Percentiles rank a stretch among this genome's conserved stretches.
Evolutionary conservation across 768 basidiomycete species (phyloP).

Genomic region (Mrakia hoshinonis): DNA sequence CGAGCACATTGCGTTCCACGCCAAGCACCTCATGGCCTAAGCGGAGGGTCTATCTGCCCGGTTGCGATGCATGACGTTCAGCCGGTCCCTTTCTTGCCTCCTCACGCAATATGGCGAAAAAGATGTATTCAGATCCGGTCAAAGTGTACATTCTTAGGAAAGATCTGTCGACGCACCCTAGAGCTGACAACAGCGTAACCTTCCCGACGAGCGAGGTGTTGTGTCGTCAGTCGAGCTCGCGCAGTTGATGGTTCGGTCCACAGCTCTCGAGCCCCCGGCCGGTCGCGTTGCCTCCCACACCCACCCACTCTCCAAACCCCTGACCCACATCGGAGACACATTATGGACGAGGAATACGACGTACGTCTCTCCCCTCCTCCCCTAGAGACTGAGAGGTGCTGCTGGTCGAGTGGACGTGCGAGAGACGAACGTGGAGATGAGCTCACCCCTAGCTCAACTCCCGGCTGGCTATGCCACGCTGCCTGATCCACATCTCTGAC

Average conservation of each 20-base stretch:
- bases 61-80: background rate
- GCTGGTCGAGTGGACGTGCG: background rate
- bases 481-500: background rate
- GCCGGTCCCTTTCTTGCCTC: background rate
- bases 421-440: constrained; percentile 6
- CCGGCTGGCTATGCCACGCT: background rate
- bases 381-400: background rate
- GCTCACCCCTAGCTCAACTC: constrained; percentile 48
- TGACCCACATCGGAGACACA: background rate
- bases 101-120: too few relatives aligned
- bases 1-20: constrained; percentile 66
- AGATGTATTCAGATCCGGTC: too few relatives aligned
- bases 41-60: background rate
- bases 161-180: too few relatives aligned
- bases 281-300: background rate
- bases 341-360: constrained; percentile 98
- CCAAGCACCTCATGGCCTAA: background rate
- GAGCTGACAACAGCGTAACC: too few relatives aligned
- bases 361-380: background rate
- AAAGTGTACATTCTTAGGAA: too few relatives aligned
- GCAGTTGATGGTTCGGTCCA: too few relatives aligned
- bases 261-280: too few relatives aligned
- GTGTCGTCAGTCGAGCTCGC: too few relatives aligned
- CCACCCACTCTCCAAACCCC: background rate
- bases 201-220: too few relatives aligned